Base-by-base conservation (phyloP, 2,329 filamentous ascomycete species). In the Penicillium fuscoglaucum region DNA sequence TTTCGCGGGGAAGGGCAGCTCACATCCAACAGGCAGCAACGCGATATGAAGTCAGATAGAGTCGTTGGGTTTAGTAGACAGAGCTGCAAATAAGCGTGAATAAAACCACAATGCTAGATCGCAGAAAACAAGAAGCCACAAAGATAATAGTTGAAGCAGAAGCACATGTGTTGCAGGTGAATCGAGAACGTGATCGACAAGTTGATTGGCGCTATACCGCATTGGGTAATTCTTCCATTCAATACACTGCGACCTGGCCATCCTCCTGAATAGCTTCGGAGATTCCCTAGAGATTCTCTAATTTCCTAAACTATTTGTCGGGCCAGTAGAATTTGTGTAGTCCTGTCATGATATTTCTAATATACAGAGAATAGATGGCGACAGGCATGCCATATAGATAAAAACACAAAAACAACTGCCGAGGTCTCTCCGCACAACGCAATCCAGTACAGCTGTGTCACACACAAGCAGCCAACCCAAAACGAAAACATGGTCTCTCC, bases 1-100 rank as follows among this genome's bases (percentile, higher is more conserved):
- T 67, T 68, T 69, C 66, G 66, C 67, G 68, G 67, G 62, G 65
- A 69, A 68, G 68, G 68, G 65, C 63, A 52, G 51, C 69, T 66
- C 65, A 69, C 70, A 73, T 71, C 59, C 66, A 60, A 60, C 55
- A 66, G 61, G 65, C 63, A 62, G 58, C 61, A 60, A 53, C 57
- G 53, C 55, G 51, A 60, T 40, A 41, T 40, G 28, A 49, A 47
- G 46, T 44, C 54, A 47, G 31, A 47, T 28, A 6, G 28, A 44
- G 29, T 37, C 19, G 39, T 52, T 19, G n/a, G 15, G 39, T 47
- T 39, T 21, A 40, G 17, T 43, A 4, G 6, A 24, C 13, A 31
- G 6, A 29, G 21, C 39, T 46, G 26, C 21, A 51, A 49, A 44
- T 24, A 43, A 40, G 46, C 49, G 57, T 31, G 41, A 55, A 40